Percentiles rank a stretch among this genome's conserved stretches.
phyloP scores from a whole-genome alignment of 2,329 filamentous ascomycete species.

The Penicillium sp. region DNA sequence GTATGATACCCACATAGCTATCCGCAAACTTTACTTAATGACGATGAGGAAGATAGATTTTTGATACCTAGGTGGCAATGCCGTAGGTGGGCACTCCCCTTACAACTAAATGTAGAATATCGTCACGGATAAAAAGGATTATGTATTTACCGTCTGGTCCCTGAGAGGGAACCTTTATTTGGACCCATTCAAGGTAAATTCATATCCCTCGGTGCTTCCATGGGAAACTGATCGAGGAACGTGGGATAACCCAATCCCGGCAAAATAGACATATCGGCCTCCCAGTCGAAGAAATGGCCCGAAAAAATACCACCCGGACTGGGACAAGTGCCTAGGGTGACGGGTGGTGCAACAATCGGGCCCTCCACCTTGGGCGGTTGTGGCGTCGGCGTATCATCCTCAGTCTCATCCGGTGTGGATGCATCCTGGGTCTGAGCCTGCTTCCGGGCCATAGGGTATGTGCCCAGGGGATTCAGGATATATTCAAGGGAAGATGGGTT shows the following conservation, averaged over 20 bases:
- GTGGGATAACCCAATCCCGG: slow-evolving; percentile 6
- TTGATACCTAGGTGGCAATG: neutral
- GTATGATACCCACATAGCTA: neutral
- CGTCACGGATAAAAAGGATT: neutral
- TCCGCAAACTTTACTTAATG: neutral
- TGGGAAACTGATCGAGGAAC: slow-evolving; percentile 1
- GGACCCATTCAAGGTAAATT: neutral
- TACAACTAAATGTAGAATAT: neutral
- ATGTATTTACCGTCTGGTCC: neutral
- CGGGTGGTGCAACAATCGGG: neutral
- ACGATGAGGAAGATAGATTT: neutral
- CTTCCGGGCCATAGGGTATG: slow-evolving; percentile 2
- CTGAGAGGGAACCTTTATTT: no score
- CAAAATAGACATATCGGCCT: slow-evolving; percentile 4
- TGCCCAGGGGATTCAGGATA: slow-evolving; percentile 3
- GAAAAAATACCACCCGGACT: slow-evolving; percentile 4
- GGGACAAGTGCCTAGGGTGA: neutral
- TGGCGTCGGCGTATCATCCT: neutral
- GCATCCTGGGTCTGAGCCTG: slow-evolving; percentile 4
- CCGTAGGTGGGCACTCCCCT: neutral
- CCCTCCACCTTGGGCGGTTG: neutral
- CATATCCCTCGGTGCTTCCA: neutral
- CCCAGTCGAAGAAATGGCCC: slow-evolving; percentile 5
- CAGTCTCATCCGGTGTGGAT: slow-evolving; percentile 3
- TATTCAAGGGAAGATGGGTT: slow-evolving; percentile 6